A percentile compares a stretch with the other conserved stretches of the same genome.
Evolutionary conservation across 2,329 filamentous ascomycete species (phyloP).

Genomic region (Nannizziopsis barbatae): DNA sequence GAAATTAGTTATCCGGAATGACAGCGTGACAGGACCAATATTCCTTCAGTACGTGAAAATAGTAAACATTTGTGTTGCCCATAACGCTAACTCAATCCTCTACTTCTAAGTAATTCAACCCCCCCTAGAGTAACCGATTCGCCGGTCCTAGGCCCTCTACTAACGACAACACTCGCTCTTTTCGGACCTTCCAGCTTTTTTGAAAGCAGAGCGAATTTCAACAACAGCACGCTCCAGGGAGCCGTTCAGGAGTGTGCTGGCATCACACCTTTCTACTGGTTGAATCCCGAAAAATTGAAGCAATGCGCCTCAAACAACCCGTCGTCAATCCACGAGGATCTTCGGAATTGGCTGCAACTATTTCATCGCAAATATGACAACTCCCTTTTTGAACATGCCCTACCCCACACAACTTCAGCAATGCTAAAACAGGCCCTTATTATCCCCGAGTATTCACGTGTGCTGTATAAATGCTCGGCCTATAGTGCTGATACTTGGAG

Average conservation of each 20-base stretch:
- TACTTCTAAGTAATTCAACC: no score
- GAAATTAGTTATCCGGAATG: neutral
- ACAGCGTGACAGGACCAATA: neutral
- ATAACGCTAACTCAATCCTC: no score
- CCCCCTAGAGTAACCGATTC: neutral
- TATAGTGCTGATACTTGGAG: neutral
- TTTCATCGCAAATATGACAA: no score
- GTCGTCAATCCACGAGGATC: neutral
- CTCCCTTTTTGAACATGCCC: no score
- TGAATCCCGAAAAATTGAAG: neutral
- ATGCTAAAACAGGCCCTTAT: neutral
- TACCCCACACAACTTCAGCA: no score
- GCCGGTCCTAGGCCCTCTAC: conserved; percentile 3
- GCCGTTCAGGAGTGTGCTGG: neutral
- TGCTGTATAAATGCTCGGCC: neutral
- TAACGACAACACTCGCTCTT: conserved; percentile 8
- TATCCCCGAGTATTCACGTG: neutral
- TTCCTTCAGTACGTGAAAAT: no score
- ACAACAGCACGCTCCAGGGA: no score
- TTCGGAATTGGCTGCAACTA: neutral
- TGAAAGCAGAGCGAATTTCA: neutral
- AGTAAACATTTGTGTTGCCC: no score
- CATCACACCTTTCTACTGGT: neutral
- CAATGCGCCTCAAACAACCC: neutral
- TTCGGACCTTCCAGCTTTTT: conserved; percentile 11